Evolutionary conservation across 768 basidiomycete genomes (phyloP).

Genomic region (Leccinum sublutescens): DNA sequence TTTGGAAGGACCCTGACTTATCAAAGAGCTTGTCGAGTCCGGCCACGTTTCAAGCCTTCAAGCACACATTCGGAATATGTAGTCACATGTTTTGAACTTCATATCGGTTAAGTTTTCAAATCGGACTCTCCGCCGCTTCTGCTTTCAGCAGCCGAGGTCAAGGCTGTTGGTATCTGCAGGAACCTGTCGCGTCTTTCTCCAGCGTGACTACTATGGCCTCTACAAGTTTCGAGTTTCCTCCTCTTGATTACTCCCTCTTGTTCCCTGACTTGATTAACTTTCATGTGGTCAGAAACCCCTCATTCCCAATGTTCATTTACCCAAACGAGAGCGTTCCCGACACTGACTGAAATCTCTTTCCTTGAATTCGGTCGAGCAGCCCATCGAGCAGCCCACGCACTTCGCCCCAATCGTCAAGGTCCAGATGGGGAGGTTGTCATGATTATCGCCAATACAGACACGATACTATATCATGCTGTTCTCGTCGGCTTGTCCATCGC

Average conservation of each 20-base stretch:
- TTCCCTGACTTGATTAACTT: constrained; percentile 28
- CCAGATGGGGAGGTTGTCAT: constrained; percentile 20
- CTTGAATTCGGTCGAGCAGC: constrained; percentile 30
- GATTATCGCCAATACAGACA: constrained; percentile 31
- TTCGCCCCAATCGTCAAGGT: constrained; percentile 35
- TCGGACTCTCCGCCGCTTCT: no score
- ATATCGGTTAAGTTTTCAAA: no score
- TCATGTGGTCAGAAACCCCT: constrained; percentile 24
- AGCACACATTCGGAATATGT: no score
- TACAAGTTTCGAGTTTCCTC: constrained; percentile 10
- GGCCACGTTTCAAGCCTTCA: no score
- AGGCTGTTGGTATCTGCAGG: no score
- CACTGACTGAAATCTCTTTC: constrained; percentile 20
- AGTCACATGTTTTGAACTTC: no score
- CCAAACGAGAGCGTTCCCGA: constrained; percentile 9
- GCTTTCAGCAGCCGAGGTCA: no score
- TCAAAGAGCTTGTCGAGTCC: no score
- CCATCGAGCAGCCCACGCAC: constrained; percentile 38
- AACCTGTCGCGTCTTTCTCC: not conserved
- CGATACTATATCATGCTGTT: constrained; percentile 33
- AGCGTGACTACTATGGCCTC: not conserved
- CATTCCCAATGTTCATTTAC: constrained; percentile 20
- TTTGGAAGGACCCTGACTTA: no score
- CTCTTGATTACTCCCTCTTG: constrained; percentile 24
- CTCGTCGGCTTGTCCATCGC: constrained; percentile 38